Percentiles rank a stretch among this genome's conserved stretches.
These are phyloP conservation scores for Fragaria nilgerrensis DNA, from an alignment of 306 rosid species.

Conservation along the genomic window DNA sequence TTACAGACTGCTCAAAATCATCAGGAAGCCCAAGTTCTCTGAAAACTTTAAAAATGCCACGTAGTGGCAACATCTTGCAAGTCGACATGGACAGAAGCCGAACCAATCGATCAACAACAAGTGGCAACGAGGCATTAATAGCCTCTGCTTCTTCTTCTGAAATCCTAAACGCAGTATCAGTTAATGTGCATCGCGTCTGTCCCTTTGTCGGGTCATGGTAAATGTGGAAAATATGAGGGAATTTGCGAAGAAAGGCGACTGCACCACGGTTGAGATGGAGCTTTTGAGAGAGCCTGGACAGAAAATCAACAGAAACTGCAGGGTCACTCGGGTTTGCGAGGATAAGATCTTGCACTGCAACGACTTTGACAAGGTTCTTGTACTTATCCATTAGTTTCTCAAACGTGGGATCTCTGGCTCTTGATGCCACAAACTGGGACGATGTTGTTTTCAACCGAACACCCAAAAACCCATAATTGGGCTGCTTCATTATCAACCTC, in stretches of 20 bases:
- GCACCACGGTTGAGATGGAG: slow-evolving; percentile 86
- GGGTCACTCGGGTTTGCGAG: slow-evolving; percentile 65
- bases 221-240: slow-evolving; percentile 74
- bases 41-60: slow-evolving; percentile 81
- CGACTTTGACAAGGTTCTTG: slow-evolving; percentile 74
- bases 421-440: slow-evolving; percentile 60
- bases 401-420: slow-evolving; percentile 86
- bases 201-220: slow-evolving; percentile 63
- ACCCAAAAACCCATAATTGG: slow-evolving; percentile 17
- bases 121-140: slow-evolving; percentile 52
- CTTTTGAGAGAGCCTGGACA: slow-evolving; percentile 73
- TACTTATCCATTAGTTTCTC: slow-evolving; percentile 90
- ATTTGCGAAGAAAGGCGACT: slow-evolving; percentile 68
- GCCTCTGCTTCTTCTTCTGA: slow-evolving; percentile 53
- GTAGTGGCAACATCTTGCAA: slow-evolving; percentile 71
- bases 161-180: slow-evolving; percentile 55
- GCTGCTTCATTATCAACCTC: slow-evolving; percentile 36
- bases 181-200: slow-evolving; percentile 60
- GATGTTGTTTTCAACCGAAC: slow-evolving; percentile 66
- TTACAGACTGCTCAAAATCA: slow-evolving; percentile 80
- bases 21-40: slow-evolving; percentile 94
- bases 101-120: slow-evolving; percentile 60
- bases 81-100: slow-evolving; percentile 72
- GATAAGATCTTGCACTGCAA: slow-evolving; percentile 79
- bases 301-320: slow-evolving; percentile 68